Conservation (phyloP, 176 grass and related monocot species). For the Neostapfia colusana region DNA sequence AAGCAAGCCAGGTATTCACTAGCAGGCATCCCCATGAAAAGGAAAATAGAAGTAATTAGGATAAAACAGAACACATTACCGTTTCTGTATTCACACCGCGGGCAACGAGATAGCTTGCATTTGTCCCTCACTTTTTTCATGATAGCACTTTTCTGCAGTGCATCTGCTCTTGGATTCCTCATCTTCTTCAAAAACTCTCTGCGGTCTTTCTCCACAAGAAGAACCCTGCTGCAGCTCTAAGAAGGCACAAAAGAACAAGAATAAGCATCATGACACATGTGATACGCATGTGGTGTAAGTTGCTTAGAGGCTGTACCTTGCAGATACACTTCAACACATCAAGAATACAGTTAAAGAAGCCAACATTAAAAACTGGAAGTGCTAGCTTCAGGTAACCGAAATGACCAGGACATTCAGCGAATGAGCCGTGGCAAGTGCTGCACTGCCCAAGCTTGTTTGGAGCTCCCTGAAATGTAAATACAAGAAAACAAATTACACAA, state of each 20-base stretch:
- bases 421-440: conserved; percentile 74
- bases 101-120: conserved; percentile 82
- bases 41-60: not conserved
- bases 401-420: conserved; percentile 75
- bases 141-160: conserved; percentile 50
- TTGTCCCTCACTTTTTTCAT: conserved; percentile 91
- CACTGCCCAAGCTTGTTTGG: conserved; percentile 60
- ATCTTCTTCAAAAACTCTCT: conserved; percentile 83
- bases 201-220: conserved; percentile 66
- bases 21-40: not conserved
- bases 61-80: conserved; percentile 41
- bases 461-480: conserved; percentile 59
- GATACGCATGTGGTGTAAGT: not conserved
- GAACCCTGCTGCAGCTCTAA: conserved; percentile 76
- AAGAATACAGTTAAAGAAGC: conserved; percentile 73
- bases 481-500: conserved; percentile 18
- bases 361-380: conserved; percentile 89
- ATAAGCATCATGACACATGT: not conserved
- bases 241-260: conserved; percentile 28
- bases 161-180: conserved; percentile 73
- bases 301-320: conserved; percentile 59
- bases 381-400: conserved; percentile 89
- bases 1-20: not conserved
- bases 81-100: conserved; percentile 74
- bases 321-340: conserved; percentile 94